Percentiles rank a stretch among this genome's conserved stretches.
Evolutionary conservation across 2,329 filamentous ascomycete species (phyloP).

Genomic region (Thermoascus crustaceus): DNA sequence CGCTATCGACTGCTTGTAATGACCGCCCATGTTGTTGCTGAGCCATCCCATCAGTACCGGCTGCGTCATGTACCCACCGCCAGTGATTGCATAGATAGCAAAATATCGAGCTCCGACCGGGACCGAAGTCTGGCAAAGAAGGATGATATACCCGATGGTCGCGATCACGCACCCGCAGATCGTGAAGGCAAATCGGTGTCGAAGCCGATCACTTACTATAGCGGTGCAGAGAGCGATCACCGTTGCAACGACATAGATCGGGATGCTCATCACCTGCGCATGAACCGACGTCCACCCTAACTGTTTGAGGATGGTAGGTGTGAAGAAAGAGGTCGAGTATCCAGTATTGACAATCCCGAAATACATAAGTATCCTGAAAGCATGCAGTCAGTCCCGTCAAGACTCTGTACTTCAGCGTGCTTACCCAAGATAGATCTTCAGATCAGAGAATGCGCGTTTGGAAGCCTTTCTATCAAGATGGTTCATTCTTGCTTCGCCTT

Average conservation of each 20-base stretch:
- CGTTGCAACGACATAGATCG: conserved; percentile 57
- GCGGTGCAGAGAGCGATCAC: conserved; percentile 47
- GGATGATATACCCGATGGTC: conserved; percentile 48
- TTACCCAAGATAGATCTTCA: conserved; percentile 33
- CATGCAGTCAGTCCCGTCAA: conserved; percentile 15
- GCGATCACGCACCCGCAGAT: conserved; percentile 44
- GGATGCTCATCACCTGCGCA: conserved; percentile 44
- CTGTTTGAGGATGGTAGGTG: conserved; percentile 37
- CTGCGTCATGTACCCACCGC: conserved; percentile 47
- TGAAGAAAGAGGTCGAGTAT: conserved; percentile 38
- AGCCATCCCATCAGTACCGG: conserved; percentile 51
- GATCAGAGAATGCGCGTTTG: conserved; percentile 22
- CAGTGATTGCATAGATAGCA: conserved; percentile 47
- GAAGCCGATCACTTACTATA: conserved; percentile 43
- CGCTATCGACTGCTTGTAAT: conserved; percentile 50
- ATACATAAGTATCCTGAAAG: conserved; percentile 47
- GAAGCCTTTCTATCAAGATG: conserved; percentile 19
- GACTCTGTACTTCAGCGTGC: no score
- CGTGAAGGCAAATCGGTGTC: conserved; percentile 48
- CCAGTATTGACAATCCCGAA: conserved; percentile 51
- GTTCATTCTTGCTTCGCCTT: conserved; percentile 20
- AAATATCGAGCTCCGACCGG: conserved; percentile 46
- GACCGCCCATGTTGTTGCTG: conserved; percentile 49
- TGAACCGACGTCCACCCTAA: conserved; percentile 48
- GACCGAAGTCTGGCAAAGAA: conserved; percentile 42